Conservation (phyloP, 2,329 filamentous ascomycete species). For the Seiridium unicorne region DNA sequence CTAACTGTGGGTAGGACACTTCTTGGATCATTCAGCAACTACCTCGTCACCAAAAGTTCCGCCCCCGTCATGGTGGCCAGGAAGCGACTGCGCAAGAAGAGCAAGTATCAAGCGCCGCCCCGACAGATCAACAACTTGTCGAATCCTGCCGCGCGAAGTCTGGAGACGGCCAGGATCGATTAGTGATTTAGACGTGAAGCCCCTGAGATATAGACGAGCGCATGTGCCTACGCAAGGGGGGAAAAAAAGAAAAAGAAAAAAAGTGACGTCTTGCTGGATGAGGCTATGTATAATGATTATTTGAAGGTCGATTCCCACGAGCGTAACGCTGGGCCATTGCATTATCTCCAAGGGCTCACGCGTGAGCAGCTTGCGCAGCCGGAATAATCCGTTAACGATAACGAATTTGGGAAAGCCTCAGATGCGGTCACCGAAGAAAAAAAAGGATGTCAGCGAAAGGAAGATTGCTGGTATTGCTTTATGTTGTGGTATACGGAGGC, state of each 20-base stretch:
- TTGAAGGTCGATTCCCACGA: too few species aligned
- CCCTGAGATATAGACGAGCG: not conserved
- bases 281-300: too few species aligned
- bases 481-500: too few species aligned
- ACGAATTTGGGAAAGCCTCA: too few species aligned
- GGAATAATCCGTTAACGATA: too few species aligned
- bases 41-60: conserved; percentile 93
- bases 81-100: conserved; percentile 84
- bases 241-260: not conserved
- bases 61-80: conserved; percentile 97
- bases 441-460: too few species aligned
- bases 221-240: not conserved
- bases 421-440: too few species aligned
- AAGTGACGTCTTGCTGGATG: not conserved
- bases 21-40: conserved; percentile 94
- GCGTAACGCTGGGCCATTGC: too few species aligned
- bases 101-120: conserved; percentile 71
- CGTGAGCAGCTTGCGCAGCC: too few species aligned
- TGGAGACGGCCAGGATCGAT: conserved; percentile 75
- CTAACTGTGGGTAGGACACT: conserved; percentile 67
- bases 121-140: conserved; percentile 80
- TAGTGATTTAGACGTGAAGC: conserved; percentile 30
- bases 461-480: too few species aligned
- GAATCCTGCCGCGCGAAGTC: conserved; percentile 63
- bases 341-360: too few species aligned